phyloP scores from a whole-genome alignment of 1,139 yeast genomes.

The Taphrina betulina region DNA sequence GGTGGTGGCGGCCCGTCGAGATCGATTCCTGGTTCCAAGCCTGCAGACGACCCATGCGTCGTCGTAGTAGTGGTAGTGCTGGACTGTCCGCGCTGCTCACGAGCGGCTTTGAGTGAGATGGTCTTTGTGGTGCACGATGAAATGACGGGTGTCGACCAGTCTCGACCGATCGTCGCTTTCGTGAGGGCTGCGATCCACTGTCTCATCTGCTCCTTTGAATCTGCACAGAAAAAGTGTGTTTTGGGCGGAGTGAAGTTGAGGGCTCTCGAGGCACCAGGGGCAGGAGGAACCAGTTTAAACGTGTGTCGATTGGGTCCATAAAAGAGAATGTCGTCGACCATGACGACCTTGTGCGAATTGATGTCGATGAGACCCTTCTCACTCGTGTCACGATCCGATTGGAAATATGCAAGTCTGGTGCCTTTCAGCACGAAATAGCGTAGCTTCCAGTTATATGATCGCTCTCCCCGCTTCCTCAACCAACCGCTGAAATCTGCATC shows the following conservation, averaged over 20 bases:
- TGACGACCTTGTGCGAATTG: slow-evolving; percentile 86
- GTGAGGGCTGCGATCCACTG: slow-evolving; percentile 92
- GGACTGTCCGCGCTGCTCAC: slow-evolving; percentile 53
- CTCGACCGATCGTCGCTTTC: slow-evolving; percentile 94
- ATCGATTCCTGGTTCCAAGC: slow-evolving; percentile 1
- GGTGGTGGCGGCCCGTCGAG: slow-evolving; percentile 2
- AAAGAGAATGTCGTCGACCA: slow-evolving; percentile 86
- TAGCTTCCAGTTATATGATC: slow-evolving; percentile 86
- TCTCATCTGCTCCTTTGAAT: slow-evolving; percentile 85
- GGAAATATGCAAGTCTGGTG: slow-evolving; percentile 84
- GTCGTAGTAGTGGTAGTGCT: neutral
- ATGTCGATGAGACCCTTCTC: slow-evolving; percentile 94
- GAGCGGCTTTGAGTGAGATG: slow-evolving; percentile 80
- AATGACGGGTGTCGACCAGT: slow-evolving; percentile 79
- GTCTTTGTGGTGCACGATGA: slow-evolving; percentile 95
- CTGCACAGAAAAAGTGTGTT: slow-evolving; percentile 94
- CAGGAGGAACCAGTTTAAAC: slow-evolving; percentile 92
- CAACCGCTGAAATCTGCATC: slow-evolving; percentile 83
- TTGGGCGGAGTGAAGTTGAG: slow-evolving; percentile 94
- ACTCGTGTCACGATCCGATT: slow-evolving; percentile 71
- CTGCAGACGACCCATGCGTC: neutral
- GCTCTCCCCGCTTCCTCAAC: slow-evolving; percentile 90
- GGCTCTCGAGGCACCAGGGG: slow-evolving; percentile 84
- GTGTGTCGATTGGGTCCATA: slow-evolving; percentile 92
- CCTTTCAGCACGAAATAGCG: slow-evolving; percentile 89